A percentile compares a stretch with the other conserved stretches of the same genome.
Evolutionary conservation across 352 stramenopile genomes (phyloP).

Genomic region (Aphanomyces euteiches): DNA sequence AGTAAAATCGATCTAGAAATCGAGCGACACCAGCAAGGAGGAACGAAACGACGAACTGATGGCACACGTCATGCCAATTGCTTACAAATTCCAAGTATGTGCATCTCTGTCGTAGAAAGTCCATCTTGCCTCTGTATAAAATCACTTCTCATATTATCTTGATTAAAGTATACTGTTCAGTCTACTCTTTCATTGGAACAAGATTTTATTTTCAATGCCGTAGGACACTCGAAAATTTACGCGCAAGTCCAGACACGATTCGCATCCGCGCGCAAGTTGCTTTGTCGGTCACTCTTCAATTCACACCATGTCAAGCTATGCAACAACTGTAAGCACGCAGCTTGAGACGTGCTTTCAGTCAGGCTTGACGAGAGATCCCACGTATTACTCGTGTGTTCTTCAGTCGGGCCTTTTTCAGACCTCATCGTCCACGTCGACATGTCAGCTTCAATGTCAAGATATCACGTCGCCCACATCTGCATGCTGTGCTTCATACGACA

Average conservation of each 20-base stretch:
- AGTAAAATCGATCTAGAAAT: no score
- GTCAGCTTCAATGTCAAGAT: not conserved
- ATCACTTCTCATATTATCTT: no score
- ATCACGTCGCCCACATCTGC: not conserved
- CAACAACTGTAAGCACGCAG: constrained; percentile 4
- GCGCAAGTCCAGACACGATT: not conserved
- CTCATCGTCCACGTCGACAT: not conserved
- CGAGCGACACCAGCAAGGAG: not conserved
- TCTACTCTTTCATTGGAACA: no score
- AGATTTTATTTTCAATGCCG: not conserved
- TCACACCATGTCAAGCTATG: constrained; percentile 4
- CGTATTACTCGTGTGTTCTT: constrained; percentile 15
- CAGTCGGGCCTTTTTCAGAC: constrained; percentile 4
- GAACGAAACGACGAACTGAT: not conserved
- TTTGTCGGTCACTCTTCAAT: not conserved
- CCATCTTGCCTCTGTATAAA: no score
- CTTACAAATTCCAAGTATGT: not conserved
- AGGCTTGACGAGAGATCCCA: not conserved
- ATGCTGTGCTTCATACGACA: not conserved
- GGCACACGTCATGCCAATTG: not conserved
- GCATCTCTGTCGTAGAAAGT: no score
- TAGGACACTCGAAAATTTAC: constrained; percentile 8
- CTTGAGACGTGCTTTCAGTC: constrained; percentile 8
- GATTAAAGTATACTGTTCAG: no score
- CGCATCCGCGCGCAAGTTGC: not conserved